A percentile compares a stretch with the other conserved stretches of the same genome.
Conservation (phyloP, 148 eudicot species). For the Silene uniflora region DNA sequence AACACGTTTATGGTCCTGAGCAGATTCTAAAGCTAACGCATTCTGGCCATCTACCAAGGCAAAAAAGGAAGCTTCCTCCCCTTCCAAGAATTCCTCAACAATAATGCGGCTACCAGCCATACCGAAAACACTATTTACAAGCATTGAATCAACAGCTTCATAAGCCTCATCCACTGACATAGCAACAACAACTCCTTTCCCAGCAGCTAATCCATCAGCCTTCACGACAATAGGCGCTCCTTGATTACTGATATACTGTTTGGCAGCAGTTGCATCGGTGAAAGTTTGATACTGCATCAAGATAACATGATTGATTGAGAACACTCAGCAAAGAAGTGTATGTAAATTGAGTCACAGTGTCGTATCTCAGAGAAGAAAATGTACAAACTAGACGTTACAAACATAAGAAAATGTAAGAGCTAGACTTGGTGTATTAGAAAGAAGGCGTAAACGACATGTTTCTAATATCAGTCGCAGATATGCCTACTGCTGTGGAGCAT, state of each 20-base stretch:
- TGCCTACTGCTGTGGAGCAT: background rate
- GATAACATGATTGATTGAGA: slow-evolving; percentile 13
- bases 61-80: slow-evolving; percentile 94
- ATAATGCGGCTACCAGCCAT: slow-evolving; percentile 76
- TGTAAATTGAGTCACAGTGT: background rate
- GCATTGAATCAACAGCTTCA: slow-evolving; percentile 90
- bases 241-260: slow-evolving; percentile 66
- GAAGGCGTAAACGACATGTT: background rate
- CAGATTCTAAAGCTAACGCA: slow-evolving; percentile 86
- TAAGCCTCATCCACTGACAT: slow-evolving; percentile 73
- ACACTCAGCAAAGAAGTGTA: background rate
- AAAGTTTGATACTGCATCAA: slow-evolving; percentile 81
- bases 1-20: slow-evolving; percentile 96
- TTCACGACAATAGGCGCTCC: slow-evolving; percentile 91
- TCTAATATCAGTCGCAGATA: background rate
- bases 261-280: slow-evolving; percentile 72
- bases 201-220: slow-evolving; percentile 95
- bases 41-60: slow-evolving; percentile 90
- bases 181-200: slow-evolving; percentile 94
- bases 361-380: background rate
- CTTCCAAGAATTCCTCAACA: slow-evolving; percentile 84
- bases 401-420: no score
- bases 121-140: slow-evolving; percentile 62
- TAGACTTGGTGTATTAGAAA: background rate
- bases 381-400: no score